Percentiles rank a stretch among this genome's conserved stretches.
Evolutionary conservation across 1,284 basidiomycete species (phyloP).

Genomic region (Agroathelia rolfsii): DNA sequence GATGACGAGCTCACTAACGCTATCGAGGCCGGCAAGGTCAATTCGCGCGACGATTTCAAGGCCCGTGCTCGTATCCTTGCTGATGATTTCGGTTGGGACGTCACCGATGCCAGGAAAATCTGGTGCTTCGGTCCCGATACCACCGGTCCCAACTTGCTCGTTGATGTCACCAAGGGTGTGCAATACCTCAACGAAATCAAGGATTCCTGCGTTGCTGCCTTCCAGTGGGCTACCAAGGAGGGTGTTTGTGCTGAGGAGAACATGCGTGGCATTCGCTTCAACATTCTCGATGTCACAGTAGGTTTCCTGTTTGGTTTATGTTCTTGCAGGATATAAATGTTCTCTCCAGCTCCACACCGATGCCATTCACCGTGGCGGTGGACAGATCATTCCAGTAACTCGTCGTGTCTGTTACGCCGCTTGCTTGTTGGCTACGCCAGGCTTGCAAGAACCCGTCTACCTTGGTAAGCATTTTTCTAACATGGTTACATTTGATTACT

Average conservation of each 20-base stretch:
- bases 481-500: too few relatives aligned
- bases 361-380: constrained; percentile 99
- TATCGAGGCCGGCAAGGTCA: constrained; percentile 86
- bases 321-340: constrained; percentile 24
- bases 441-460: constrained; percentile 96
- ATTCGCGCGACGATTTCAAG: constrained; percentile 96
- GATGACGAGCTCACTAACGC: constrained; percentile 92
- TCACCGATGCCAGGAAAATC: constrained; percentile 98
- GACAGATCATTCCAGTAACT: constrained; percentile 93
- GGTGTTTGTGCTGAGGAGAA: constrained; percentile 96
- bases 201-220: constrained; percentile 97
- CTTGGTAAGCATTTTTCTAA: constrained; percentile 44
- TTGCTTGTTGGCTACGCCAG: constrained; percentile 83
- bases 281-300: constrained; percentile 93
- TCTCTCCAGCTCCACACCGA: constrained; percentile 80
- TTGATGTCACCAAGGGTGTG: constrained; percentile 98
- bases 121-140: constrained; percentile 99
- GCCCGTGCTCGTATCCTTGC: constrained; percentile 90
- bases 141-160: constrained; percentile 93
- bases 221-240: constrained; percentile 99
- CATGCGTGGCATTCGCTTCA: constrained; percentile 97
- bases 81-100: constrained; percentile 97
- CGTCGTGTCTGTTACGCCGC: constrained; percentile 97
- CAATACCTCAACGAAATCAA: constrained; percentile 99
- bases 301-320: constrained; percentile 18